These are phyloP conservation scores for Ogataea angusta DNA, from an alignment of 805 yeast genomes.

Conservation along the genomic window DNA sequence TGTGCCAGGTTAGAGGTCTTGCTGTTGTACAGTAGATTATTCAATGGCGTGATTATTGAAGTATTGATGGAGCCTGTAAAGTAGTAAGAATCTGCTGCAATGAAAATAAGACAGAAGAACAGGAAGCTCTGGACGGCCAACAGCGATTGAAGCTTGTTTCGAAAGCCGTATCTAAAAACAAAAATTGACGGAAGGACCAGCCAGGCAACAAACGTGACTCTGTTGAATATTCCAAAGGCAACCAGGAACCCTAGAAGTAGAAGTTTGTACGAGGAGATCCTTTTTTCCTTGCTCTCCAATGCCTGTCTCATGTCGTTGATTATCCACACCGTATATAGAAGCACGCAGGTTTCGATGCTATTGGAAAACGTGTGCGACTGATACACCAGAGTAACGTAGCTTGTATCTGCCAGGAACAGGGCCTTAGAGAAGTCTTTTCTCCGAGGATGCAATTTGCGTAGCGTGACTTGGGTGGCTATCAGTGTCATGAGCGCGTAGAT, in stretches of 20 bases:
- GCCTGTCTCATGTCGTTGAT: slow-evolving; percentile 35
- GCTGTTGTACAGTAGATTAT: slow-evolving; percentile 72
- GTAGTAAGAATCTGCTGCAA: slow-evolving; percentile 53
- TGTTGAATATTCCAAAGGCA: slow-evolving; percentile 73
- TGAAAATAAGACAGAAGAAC: slow-evolving; percentile 35
- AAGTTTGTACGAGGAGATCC: background rate
- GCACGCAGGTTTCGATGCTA: slow-evolving; percentile 64
- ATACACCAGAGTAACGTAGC: slow-evolving; percentile 70
- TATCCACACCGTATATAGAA: slow-evolving; percentile 48
- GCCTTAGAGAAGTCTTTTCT: slow-evolving; percentile 38
- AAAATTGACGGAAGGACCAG: slow-evolving; percentile 58
- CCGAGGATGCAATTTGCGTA: slow-evolving; percentile 31
- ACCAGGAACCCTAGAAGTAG: slow-evolving; percentile 43
- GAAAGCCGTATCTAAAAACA: slow-evolving; percentile 41
- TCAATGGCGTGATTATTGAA: slow-evolving; percentile 66
- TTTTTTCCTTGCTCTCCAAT: background rate
- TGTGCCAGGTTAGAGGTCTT: slow-evolving; percentile 52
- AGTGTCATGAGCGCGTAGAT: slow-evolving; percentile 36
- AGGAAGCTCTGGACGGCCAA: slow-evolving; percentile 38
- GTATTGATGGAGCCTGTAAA: slow-evolving; percentile 20
- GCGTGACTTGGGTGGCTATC: slow-evolving; percentile 31
- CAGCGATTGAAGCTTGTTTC: slow-evolving; percentile 31
- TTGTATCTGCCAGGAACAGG: slow-evolving; percentile 47
- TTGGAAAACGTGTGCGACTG: slow-evolving; percentile 92
- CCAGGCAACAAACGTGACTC: slow-evolving; percentile 81